Percentiles rank a stretch among this genome's conserved stretches.
Conservation (phyloP, 768 basidiomycete species). For the Termitomyces sp. region DNA sequence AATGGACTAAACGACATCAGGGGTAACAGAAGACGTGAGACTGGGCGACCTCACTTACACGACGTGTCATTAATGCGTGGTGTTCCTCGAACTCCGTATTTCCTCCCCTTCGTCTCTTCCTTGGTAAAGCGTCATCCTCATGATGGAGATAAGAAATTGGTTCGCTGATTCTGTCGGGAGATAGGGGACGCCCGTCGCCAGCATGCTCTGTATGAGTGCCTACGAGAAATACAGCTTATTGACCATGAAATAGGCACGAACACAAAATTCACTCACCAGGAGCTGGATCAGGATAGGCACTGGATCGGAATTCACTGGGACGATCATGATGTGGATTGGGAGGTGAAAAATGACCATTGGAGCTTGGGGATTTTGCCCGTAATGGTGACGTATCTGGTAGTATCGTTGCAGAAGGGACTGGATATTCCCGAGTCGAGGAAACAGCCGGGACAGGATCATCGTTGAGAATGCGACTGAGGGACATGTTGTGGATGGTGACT, state of each 20-base stretch:
- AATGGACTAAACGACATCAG: slow-evolving; percentile 21
- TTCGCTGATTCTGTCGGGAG: slow-evolving; percentile 30
- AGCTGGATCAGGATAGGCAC: slow-evolving; percentile 6
- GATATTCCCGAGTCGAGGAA: slow-evolving; percentile 25
- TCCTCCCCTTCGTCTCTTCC: slow-evolving; percentile 44
- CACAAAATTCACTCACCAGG: slow-evolving; percentile 3
- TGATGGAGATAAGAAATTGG: slow-evolving; percentile 21
- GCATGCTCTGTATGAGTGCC: slow-evolving; percentile 16
- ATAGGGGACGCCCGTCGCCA: slow-evolving; percentile 29
- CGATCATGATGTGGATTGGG: slow-evolving; percentile 5
- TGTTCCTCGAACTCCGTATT: slow-evolving; percentile 53
- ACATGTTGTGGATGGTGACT: slow-evolving; percentile 39
- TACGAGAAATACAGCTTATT: slow-evolving; percentile 18
- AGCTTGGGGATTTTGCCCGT: slow-evolving; percentile 13
- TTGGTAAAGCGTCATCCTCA: slow-evolving; percentile 24
- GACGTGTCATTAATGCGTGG: slow-evolving; percentile 34
- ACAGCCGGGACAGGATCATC: slow-evolving; percentile 51
- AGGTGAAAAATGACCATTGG: slow-evolving; percentile 20
- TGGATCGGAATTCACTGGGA: slow-evolving; percentile 1
- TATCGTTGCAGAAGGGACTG: slow-evolving; percentile 19
- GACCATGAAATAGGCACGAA: slow-evolving; percentile 6
- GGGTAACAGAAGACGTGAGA: neutral
- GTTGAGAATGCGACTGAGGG: slow-evolving; percentile 76
- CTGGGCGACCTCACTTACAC: slow-evolving; percentile 38
- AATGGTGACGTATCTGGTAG: slow-evolving; percentile 14